Evolutionary conservation across 1,139 yeast genomes (phyloP).

Genomic region (Kodamaea suecica): DNA sequence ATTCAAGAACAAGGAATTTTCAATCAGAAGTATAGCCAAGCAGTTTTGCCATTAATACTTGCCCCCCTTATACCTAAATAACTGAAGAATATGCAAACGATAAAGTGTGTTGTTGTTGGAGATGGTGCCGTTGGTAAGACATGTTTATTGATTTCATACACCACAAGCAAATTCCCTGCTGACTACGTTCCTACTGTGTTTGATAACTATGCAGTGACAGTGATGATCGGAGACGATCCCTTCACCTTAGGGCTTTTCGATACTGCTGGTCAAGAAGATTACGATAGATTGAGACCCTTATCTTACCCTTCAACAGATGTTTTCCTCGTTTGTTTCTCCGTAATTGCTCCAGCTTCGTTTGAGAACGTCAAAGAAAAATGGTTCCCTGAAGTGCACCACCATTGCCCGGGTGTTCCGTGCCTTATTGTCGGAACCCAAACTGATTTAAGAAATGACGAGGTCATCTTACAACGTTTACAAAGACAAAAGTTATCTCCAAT

Average conservation of each 20-base stretch:
- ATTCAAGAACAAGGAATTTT: too few relatives aligned
- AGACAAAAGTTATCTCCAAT: constrained; percentile 90
- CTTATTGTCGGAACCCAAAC: constrained; percentile 94
- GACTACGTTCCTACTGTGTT: constrained; percentile 95
- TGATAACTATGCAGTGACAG: constrained; percentile 97
- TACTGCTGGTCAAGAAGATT: constrained; percentile 99
- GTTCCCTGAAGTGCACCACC: constrained; percentile 98
- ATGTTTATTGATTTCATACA: constrained; percentile 65
- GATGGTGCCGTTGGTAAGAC: constrained; percentile 93
- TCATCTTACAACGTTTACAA: constrained; percentile 81
- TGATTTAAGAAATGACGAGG: constrained; percentile 91
- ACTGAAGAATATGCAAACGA: constrained; percentile 92
- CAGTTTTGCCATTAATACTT: too few relatives aligned
- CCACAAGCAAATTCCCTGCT: constrained; percentile 91
- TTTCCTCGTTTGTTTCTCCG: constrained; percentile 90
- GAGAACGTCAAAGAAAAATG: constrained; percentile 97
- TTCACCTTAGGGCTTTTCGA: constrained; percentile 94
- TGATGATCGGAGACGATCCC: constrained; percentile 98
- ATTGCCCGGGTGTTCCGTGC: constrained; percentile 97
- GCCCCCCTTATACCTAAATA: too few relatives aligned
- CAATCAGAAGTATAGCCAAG: too few relatives aligned
- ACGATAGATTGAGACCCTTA: constrained; percentile 93
- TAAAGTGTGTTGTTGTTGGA: constrained; percentile 95
- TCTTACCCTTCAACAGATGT: constrained; percentile 97
- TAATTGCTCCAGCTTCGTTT: constrained; percentile 95